Conservation (phyloP, 2,329 filamentous ascomycete species). For the Penicillium palitans region DNA sequence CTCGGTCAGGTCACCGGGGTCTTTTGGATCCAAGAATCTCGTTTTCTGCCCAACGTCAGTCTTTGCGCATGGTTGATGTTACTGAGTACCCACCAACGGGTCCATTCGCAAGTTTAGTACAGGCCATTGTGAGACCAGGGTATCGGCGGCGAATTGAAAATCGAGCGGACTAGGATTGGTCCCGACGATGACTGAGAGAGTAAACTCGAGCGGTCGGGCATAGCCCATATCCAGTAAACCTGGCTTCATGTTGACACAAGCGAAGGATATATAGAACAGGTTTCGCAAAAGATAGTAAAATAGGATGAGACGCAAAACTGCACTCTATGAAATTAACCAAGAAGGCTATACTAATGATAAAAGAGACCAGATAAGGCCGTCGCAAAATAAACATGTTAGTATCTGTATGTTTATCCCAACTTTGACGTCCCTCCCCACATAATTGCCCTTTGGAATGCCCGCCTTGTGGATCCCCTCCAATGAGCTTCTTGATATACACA, state of each 20-base stretch:
- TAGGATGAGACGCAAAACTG: background rate
- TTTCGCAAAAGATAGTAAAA: background rate
- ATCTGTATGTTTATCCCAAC: background rate
- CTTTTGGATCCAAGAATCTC: constrained; percentile 8
- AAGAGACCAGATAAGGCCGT: background rate
- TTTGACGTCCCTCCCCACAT: constrained; percentile 1
- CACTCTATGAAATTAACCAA: background rate
- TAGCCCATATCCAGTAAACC: constrained; percentile 10
- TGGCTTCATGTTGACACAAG: background rate
- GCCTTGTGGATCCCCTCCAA: background rate
- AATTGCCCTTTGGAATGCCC: constrained; percentile 6
- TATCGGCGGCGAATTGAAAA: constrained; percentile 13
- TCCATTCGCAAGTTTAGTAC: constrained; percentile 9
- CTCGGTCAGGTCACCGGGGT: constrained; percentile 4
- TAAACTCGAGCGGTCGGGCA: constrained; percentile 9
- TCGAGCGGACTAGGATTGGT: constrained; percentile 9
- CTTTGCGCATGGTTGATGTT: background rate
- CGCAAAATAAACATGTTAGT: background rate
- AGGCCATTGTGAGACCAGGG: constrained; percentile 11
- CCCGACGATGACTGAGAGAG: constrained; percentile 4
- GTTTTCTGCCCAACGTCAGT: constrained; percentile 3
- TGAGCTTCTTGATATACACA: background rate
- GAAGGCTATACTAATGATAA: background rate
- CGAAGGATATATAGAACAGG: background rate
- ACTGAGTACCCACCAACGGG: background rate